A percentile compares a stretch with the other conserved stretches of the same genome.
Evolutionary conservation across 2,329 filamentous ascomycete genomes (phyloP).

Genomic region (Cladosporium sphaerospermum): DNA sequence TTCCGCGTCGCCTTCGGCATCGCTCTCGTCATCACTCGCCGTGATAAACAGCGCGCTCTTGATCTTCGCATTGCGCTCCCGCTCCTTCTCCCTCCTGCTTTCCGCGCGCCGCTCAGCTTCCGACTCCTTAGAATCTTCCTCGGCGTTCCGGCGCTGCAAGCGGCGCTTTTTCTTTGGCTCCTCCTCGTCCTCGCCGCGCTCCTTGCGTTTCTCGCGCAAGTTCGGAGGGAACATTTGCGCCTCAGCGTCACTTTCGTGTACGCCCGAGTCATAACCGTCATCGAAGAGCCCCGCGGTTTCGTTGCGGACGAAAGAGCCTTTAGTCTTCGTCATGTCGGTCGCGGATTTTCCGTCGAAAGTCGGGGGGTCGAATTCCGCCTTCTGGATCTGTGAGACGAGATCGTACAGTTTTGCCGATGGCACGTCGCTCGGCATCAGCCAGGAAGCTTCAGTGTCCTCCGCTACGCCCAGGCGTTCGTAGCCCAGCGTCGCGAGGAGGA

Average conservation of each 20-base stretch:
- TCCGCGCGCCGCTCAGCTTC: slow-evolving; percentile 53
- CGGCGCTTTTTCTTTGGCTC: slow-evolving; percentile 57
- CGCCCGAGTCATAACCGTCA: slow-evolving; percentile 47
- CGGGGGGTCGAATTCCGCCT: slow-evolving; percentile 71
- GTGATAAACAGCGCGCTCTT: slow-evolving; percentile 80
- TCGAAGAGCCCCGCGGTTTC: slow-evolving; percentile 59
- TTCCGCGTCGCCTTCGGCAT: slow-evolving; percentile 62
- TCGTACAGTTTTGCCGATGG: slow-evolving; percentile 61
- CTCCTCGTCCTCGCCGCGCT: slow-evolving; percentile 30
- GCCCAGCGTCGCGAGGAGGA: slow-evolving; percentile 72
- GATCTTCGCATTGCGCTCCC: slow-evolving; percentile 70
- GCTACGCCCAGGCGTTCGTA: slow-evolving; percentile 60
- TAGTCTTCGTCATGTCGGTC: slow-evolving; percentile 72
- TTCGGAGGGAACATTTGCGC: slow-evolving; percentile 28
- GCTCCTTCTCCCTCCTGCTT: slow-evolving; percentile 59
- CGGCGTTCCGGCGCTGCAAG: slow-evolving; percentile 39
- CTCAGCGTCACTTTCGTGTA: slow-evolving; percentile 29
- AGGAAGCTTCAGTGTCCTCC: slow-evolving; percentile 68
- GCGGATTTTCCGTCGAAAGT: slow-evolving; percentile 68
- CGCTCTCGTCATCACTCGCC: slow-evolving; percentile 82
- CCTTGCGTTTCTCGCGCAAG: slow-evolving; percentile 22
- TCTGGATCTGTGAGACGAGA: slow-evolving; percentile 64
- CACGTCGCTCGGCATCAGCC: slow-evolving; percentile 66
- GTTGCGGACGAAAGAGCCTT: slow-evolving; percentile 43
- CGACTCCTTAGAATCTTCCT: slow-evolving; percentile 49